Evolutionary conservation across 73 alveolate species (phyloP).

Genomic region (Uronychia binucleata): DNA sequence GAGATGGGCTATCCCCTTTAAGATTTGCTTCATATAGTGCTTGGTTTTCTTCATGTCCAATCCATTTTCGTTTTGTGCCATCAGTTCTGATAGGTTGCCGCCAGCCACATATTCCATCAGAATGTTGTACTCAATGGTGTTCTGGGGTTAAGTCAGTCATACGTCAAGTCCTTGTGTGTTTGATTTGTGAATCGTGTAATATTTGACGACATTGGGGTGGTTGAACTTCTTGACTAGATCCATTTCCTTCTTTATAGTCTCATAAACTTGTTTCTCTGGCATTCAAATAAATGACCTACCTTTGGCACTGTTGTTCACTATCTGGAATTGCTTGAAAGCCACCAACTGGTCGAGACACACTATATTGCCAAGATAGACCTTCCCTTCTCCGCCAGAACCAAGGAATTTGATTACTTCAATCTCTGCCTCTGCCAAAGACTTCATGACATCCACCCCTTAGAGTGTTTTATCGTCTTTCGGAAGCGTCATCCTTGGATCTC

Average conservation of each 20-base stretch:
- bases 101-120: conserved; percentile 12
- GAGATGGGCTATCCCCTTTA: not conserved
- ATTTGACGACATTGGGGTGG: conserved; percentile 27
- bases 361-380: conserved; percentile 24
- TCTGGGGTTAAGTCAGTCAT: not conserved
- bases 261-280: conserved; percentile 22
- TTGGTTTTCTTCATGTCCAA: not conserved
- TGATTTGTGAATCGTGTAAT: conserved; percentile 26
- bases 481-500: not conserved
- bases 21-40: not conserved
- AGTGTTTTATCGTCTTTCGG: not conserved
- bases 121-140: conserved; percentile 3
- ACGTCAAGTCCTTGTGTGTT: not conserved
- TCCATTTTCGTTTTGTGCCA: not conserved
- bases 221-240: conserved; percentile 5
- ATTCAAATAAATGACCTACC: not conserved
- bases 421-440: conserved; percentile 2
- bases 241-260: conserved; percentile 37
- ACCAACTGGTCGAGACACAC: conserved; percentile 9
- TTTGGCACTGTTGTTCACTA: not conserved
- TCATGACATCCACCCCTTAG: not conserved
- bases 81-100: not conserved
- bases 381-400: conserved; percentile 54
- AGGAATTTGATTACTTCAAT: conserved; percentile 26
- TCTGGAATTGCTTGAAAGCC: conserved; percentile 27